A percentile compares a stretch with the other conserved stretches of the same genome.
Conservation (phyloP, 768 basidiomycete species). For the Tylopilus sp. region DNA sequence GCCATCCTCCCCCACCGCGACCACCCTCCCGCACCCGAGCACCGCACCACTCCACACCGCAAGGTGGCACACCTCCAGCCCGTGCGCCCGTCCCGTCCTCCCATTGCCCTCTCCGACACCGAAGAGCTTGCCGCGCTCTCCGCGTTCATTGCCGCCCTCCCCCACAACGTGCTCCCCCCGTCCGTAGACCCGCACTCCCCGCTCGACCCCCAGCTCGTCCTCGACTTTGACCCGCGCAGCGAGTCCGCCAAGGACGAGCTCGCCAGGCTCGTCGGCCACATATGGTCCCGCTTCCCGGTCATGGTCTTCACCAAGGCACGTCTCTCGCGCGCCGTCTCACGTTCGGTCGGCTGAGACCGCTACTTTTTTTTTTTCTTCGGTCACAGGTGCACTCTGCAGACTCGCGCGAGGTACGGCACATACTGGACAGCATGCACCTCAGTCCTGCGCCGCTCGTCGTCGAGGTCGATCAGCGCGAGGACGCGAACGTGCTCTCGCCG, state of each 20-base stretch:
- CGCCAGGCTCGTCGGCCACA: constrained; percentile 52
- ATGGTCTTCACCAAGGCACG: constrained; percentile 70
- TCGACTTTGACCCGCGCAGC: constrained; percentile 79
- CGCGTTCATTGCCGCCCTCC: constrained; percentile 68
- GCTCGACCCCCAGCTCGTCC: constrained; percentile 76
- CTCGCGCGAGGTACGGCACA: constrained; percentile 63
- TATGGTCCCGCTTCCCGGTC: constrained; percentile 73
- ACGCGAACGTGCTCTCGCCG: constrained; percentile 59
- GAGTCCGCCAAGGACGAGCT: constrained; percentile 61
- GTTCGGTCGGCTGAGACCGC: constrained; percentile 1
- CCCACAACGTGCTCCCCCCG: constrained; percentile 70
- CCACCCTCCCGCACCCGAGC: constrained; percentile 1
- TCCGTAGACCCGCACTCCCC: constrained; percentile 59
- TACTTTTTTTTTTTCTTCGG: not conserved
- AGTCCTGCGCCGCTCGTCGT: constrained; percentile 63
- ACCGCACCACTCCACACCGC: constrained; percentile 15
- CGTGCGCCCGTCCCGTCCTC: constrained; percentile 26
- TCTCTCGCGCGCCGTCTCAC: not conserved
- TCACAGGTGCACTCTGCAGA: constrained; percentile 58
- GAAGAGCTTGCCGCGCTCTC: constrained; percentile 76
- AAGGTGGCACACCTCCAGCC: constrained; percentile 13
- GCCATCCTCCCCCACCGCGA: constrained; percentile 32
- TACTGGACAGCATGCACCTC: constrained; percentile 54
- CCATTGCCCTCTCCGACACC: constrained; percentile 45
- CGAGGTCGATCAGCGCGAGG: constrained; percentile 71